Base-by-base conservation (phyloP, 2,329 filamentous ascomycete genomes). In the Aspergillus eucalypticola region DNA sequence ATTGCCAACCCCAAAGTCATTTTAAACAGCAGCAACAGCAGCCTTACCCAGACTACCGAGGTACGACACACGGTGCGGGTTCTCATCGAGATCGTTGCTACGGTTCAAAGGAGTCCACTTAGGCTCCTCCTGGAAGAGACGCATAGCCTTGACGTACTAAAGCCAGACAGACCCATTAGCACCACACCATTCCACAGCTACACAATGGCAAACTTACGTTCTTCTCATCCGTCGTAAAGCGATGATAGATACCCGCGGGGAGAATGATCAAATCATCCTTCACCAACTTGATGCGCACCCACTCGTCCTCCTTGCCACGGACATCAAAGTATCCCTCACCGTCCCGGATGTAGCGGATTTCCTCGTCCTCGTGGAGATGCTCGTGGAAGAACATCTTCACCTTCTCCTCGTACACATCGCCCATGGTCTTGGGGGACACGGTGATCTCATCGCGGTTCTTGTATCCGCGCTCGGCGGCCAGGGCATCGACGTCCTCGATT, bases 31-130 rank as follows among this genome's bases (percentile, higher is more conserved):
- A 58, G 71, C 57, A 51, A 71, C 64, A 59, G 72, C 50, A 51
- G 67, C 49, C 39, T 63, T 64, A 35, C 64, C 60, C 49, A 72
- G 61, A 23, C 65, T 67, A 60, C 79, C 74, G 35, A 96, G 80
- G 71, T 99, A 99, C 52, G 87, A 85, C 82, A 91, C 86, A 60
- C 95, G 86, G 75, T 88, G 90, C 55, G 83, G 79, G 78, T 98
- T 99, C 61, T 75, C 75, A 73, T 98, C 92, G 46, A 96, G 85
- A 52, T 94, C 90, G 4, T 81, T 78, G 6, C 85, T 86, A 59
- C 95, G 87, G 80, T 96, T 96, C 67, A 99, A 78, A 13, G 95
- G 90, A 38, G 92, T 98, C 95, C 95, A 99, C 79, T 98, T 97
- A 35, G 95, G 95, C 78, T 98, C 93, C 66, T 98, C 95, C 81